Percentiles rank a stretch among this genome's conserved stretches.
phyloP scores from a whole-genome alignment of 768 basidiomycete species.

The Kwoniella shandongensis region DNA sequence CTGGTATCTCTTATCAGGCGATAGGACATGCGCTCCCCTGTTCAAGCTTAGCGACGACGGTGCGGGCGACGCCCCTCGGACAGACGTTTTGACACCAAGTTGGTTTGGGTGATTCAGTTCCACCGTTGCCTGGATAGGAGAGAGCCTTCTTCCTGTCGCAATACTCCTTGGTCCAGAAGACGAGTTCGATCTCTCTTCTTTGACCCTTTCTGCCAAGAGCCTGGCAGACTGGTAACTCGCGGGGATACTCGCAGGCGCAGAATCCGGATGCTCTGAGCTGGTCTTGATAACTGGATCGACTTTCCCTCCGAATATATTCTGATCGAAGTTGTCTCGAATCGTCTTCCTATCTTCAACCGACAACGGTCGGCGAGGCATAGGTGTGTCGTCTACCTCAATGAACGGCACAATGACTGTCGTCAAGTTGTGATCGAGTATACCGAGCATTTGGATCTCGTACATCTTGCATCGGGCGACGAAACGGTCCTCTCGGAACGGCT shows the following conservation, averaged over 20 bases:
- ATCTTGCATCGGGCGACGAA: constrained; percentile 94
- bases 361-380: constrained; percentile 16
- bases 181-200: constrained; percentile 17
- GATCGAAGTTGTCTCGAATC: constrained; percentile 41
- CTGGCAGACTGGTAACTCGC: constrained; percentile 46
- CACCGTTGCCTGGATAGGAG: constrained; percentile 16
- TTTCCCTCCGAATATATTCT: constrained; percentile 33
- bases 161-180: constrained; percentile 4
- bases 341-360: constrained; percentile 30
- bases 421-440: constrained; percentile 85
- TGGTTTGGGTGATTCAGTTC: constrained; percentile 10
- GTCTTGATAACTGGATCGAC: constrained; percentile 1
- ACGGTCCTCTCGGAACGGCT: constrained; percentile 59
- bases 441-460: constrained; percentile 95
- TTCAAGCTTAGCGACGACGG: constrained; percentile 27
- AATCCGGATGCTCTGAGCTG: constrained; percentile 6
- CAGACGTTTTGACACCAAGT: constrained; percentile 22
- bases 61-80: constrained; percentile 26
- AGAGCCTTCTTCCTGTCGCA: constrained; percentile 10
- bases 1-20: too few relatives aligned
- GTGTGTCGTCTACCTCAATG: constrained; percentile 38
- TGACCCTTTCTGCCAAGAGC: constrained; percentile 28
- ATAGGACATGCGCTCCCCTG: not conserved
- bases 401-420: constrained; percentile 81
- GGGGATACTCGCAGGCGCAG: constrained; percentile 20